phyloP scores from a whole-genome alignment of 2,329 filamentous ascomycete genomes.

The Aureobasidium sp. region DNA sequence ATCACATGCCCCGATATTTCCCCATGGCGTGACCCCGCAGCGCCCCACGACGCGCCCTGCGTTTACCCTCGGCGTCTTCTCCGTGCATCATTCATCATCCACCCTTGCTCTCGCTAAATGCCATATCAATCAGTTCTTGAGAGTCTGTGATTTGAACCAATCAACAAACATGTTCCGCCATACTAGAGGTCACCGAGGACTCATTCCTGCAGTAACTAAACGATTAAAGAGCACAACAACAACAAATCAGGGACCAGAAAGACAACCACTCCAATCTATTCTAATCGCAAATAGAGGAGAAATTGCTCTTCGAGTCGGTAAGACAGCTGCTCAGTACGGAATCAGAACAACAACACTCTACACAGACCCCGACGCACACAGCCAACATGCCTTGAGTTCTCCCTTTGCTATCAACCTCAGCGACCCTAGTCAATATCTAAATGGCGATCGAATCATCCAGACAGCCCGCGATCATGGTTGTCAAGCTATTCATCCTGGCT shows the following conservation, averaged over 20 bases:
- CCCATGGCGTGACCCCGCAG: slow-evolving; percentile 11
- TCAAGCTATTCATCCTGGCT: slow-evolving; percentile 94
- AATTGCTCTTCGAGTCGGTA: slow-evolving; percentile 93
- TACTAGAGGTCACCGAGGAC: slow-evolving; percentile 23
- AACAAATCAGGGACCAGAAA: slow-evolving; percentile 23
- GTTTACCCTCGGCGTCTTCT: slow-evolving; percentile 12
- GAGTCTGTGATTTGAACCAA: background rate
- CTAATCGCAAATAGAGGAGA: slow-evolving; percentile 98
- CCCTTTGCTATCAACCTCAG: slow-evolving; percentile 88
- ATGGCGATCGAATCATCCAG: slow-evolving; percentile 91
- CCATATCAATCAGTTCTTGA: background rate
- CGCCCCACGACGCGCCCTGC: slow-evolving; percentile 11
- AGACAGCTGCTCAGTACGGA: slow-evolving; percentile 87
- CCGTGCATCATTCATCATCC: background rate
- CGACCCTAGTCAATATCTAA: slow-evolving; percentile 86
- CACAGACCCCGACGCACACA: slow-evolving; percentile 87
- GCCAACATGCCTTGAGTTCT: slow-evolving; percentile 90
- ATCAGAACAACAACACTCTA: slow-evolving; percentile 96
- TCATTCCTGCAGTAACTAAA: slow-evolving; percentile 12
- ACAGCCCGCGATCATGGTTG: slow-evolving; percentile 89
- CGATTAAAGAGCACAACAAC: slow-evolving; percentile 22
- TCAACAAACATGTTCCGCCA: slow-evolving; percentile 16
- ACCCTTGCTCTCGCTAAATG: background rate
- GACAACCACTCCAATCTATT: slow-evolving; percentile 63
- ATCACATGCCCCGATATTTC: slow-evolving; percentile 2